Base-by-base conservation (phyloP, 2,329 filamentous ascomycete species). In the Hypoxylon sp. region DNA sequence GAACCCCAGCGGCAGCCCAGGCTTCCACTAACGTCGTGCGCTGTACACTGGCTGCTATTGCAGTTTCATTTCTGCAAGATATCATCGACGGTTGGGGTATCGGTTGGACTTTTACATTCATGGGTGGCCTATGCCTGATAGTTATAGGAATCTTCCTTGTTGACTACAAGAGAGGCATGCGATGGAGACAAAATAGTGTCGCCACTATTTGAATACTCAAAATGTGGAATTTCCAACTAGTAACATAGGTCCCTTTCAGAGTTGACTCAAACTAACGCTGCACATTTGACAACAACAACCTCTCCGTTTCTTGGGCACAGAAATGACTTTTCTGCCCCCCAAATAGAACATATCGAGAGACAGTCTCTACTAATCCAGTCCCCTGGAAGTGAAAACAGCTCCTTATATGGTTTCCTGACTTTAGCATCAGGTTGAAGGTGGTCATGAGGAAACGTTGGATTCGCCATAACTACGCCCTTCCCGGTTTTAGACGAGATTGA, bases 341-440 rank as follows among this genome's bases (percentile, higher is more conserved):
- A 68, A 32, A 68, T 8, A 30, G 6, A 47, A 47, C 64, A 72
- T 8, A 71, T 47, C 8, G 60, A 55, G 22, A 71, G 43, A 30
- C 54, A 64, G 34, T 73, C 69, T 24, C 51, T 63, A 54, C 62
- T 70, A 11, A 73, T 69, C 71, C 70, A 74, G 49, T 73, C 69
- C 32, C 71, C 67, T 1, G 71, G 72, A 24, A 74, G 51, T 6
- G 51, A 59, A 58, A 71, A 73, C 11, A 70, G 56, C 19, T 66
- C 61, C n/a, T 64, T 67, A 3, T 37, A 26, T 10, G 43, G 20
- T 10, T 56, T 59, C 48, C 17, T n/a, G 6, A 30, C 11, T 1
- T n/a, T 15, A 17, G 10, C 8, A 4, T 19, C 41, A 4, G 26
- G 4, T n/a, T 28, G 15, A n/a, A 30, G 26, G 10, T 6, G 48